These are phyloP conservation scores for Trichophaea hybrida DNA, from an alignment of 2,329 filamentous ascomycete species.

Conservation along the genomic window DNA sequence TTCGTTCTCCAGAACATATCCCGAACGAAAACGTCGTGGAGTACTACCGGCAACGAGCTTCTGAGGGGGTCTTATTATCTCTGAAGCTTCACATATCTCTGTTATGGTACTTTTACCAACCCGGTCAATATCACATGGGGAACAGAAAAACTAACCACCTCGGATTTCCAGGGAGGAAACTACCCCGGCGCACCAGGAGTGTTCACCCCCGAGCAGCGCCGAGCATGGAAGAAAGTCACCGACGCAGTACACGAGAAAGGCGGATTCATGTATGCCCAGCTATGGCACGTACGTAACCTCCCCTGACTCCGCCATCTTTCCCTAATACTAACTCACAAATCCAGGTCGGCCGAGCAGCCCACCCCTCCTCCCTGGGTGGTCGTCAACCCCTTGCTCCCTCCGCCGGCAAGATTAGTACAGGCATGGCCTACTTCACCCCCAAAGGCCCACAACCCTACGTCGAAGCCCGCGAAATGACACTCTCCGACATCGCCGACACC, in stretches of 20 bases:
- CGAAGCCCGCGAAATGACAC: slow-evolving; percentile 14
- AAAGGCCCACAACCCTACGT: slow-evolving; percentile 6
- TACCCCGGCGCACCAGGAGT: slow-evolving; percentile 44
- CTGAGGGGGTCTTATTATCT: slow-evolving; percentile 42
- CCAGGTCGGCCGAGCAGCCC: slow-evolving; percentile 41
- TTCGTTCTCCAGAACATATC: slow-evolving; percentile 38
- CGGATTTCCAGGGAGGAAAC: slow-evolving; percentile 33
- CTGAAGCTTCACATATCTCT: slow-evolving; percentile 43
- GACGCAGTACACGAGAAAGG: slow-evolving; percentile 49
- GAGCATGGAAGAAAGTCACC: slow-evolving; percentile 46
- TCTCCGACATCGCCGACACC: slow-evolving; percentile 30
- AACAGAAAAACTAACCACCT: neutral
- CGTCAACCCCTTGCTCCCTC: slow-evolving; percentile 14
- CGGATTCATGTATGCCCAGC: slow-evolving; percentile 46
- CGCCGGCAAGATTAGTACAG: slow-evolving; percentile 7
- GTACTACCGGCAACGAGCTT: slow-evolving; percentile 42
- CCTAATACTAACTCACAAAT: neutral
- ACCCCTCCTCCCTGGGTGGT: slow-evolving; percentile 20
- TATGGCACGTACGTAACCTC: slow-evolving; percentile 37
- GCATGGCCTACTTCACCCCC: slow-evolving; percentile 9
- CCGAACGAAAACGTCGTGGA: slow-evolving; percentile 35
- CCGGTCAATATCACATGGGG: neutral
- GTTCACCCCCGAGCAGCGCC: slow-evolving; percentile 42
- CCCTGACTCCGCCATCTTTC: neutral
- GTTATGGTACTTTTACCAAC: slow-evolving; percentile 27